A percentile compares a stretch with the other conserved stretches of the same genome.
Evolutionary conservation across 495 filamentous ascomycete species (phyloP).

Genomic region (Penicillium flavigenum): DNA sequence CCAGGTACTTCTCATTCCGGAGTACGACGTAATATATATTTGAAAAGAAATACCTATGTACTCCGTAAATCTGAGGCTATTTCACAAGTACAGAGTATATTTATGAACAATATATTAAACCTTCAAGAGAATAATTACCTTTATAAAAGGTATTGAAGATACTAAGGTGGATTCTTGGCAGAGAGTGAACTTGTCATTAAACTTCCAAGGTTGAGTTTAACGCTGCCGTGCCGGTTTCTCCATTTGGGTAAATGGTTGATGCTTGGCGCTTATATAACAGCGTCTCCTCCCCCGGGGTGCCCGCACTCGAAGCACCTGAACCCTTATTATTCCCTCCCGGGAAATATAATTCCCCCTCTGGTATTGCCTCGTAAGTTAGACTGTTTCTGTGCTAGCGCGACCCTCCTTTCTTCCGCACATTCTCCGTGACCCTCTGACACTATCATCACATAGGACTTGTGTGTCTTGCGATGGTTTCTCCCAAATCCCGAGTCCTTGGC

Average conservation of each 20-base stretch:
- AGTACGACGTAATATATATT: background rate
- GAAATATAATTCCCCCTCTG: slow-evolving; percentile 5
- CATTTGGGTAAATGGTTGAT: slow-evolving; percentile 8
- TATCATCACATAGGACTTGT: slow-evolving; percentile 4
- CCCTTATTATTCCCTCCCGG: slow-evolving; percentile 6
- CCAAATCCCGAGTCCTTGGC: slow-evolving; percentile 19
- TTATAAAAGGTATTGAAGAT: too few relatives aligned
- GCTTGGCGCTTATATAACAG: slow-evolving; percentile 14
- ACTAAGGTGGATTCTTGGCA: too few relatives aligned
- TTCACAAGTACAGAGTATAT: background rate
- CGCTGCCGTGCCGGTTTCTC: background rate
- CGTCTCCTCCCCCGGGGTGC: background rate
- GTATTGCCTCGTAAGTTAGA: slow-evolving; percentile 7
- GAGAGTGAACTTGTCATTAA: too few relatives aligned
- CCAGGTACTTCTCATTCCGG: background rate
- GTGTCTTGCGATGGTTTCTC: slow-evolving; percentile 28
- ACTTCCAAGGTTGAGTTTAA: too few relatives aligned
- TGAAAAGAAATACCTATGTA: background rate
- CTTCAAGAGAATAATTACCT: background rate
- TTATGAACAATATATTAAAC: background rate
- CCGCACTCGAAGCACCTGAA: slow-evolving; percentile 2
- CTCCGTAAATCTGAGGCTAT: background rate
- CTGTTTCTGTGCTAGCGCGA: slow-evolving; percentile 1
- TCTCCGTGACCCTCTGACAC: slow-evolving; percentile 1
- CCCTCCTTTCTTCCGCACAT: slow-evolving; percentile 2